phyloP scores from a whole-genome alignment of 441 rosid species.

The Biscutella laevigata region DNA sequence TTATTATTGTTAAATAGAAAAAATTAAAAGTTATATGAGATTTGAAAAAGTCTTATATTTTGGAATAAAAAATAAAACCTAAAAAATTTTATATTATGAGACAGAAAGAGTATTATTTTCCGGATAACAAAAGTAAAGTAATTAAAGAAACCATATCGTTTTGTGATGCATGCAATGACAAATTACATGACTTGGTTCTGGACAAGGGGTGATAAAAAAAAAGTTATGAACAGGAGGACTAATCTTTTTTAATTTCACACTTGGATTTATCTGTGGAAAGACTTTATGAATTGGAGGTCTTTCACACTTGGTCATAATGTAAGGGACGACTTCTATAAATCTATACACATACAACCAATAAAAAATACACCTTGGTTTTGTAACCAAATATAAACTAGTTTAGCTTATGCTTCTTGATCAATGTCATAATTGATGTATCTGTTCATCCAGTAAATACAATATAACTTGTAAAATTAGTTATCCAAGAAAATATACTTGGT shows the following conservation, averaged over 20 bases:
- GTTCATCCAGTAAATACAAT: background rate
- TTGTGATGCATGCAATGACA: too few species aligned
- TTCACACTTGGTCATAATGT: background rate
- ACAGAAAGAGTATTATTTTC: too few species aligned
- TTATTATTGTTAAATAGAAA: too few species aligned
- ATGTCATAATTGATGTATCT: background rate
- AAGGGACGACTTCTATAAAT: background rate
- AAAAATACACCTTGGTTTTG: background rate
- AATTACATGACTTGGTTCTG: too few species aligned
- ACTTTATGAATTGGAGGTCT: background rate
- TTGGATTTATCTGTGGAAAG: background rate
- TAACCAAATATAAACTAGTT: background rate
- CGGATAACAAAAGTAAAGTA: too few species aligned
- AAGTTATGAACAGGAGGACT: too few species aligned
- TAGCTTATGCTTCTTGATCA: background rate
- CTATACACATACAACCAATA: background rate
- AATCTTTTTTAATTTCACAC: background rate
- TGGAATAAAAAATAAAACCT: too few species aligned
- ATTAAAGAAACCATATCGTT: too few species aligned
- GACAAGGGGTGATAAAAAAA: too few species aligned
- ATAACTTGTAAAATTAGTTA: background rate
- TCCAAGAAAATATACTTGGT: background rate
- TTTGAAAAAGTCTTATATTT: too few species aligned
- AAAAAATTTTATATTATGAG: too few species aligned
- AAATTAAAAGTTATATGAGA: too few species aligned